Conservation (phyloP, 2,329 filamentous ascomycete species). For the Pestalotiopsis sp. region DNA sequence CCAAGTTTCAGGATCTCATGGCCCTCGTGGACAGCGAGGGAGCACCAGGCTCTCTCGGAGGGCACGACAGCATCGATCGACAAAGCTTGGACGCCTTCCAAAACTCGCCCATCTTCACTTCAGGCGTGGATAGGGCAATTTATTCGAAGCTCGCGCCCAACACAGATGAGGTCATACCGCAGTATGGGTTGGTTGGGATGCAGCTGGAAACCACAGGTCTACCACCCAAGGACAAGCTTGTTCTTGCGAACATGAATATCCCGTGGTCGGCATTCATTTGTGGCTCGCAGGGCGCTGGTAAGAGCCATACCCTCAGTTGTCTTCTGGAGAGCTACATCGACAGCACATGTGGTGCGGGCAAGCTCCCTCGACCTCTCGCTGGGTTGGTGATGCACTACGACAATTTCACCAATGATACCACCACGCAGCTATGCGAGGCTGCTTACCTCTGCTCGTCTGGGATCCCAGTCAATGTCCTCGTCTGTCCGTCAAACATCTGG, state of each 20-base stretch:
- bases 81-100: neutral
- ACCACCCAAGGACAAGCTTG: constrained; percentile 17
- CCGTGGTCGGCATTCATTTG: constrained; percentile 63
- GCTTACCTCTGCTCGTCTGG: constrained; percentile 49
- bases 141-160: neutral
- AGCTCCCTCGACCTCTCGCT: constrained; percentile 42
- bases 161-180: neutral
- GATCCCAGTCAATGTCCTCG: constrained; percentile 47
- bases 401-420: constrained; percentile 32
- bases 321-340: constrained; percentile 42
- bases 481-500: constrained; percentile 44
- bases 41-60: too few species aligned
- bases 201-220: neutral
- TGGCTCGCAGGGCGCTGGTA: constrained; percentile 59
- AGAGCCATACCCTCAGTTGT: constrained; percentile 56
- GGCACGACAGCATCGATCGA: too few species aligned
- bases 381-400: constrained; percentile 56
- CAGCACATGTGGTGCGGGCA: constrained; percentile 34
- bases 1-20: too few species aligned
- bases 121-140: neutral
- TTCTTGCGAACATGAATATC: constrained; percentile 49
- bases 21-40: too few species aligned
- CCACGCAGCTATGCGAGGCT: constrained; percentile 44
- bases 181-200: neutral
- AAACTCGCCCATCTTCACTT: neutral